Evolutionary conservation across 139 green algal species (phyloP).

Genomic region (Tetradesmus obliquus): DNA sequence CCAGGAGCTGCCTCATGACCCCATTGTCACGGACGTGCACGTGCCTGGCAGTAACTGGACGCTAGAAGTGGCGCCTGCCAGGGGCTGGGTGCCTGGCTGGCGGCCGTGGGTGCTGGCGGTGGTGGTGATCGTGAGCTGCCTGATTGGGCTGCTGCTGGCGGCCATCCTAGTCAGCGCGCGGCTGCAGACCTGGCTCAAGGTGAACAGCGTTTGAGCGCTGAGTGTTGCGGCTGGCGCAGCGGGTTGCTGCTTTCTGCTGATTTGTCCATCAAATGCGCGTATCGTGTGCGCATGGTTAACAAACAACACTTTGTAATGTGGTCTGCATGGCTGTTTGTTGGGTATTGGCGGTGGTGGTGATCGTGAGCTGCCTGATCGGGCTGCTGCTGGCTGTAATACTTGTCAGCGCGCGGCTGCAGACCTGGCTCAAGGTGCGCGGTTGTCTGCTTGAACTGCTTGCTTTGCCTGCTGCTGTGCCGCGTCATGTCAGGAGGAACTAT

Average conservation of each 20-base stretch:
- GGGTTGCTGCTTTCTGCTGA: too few species aligned
- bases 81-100: constrained; percentile 47
- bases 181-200: constrained; percentile 33
- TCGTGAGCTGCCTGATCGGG: constrained; percentile 34
- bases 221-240: too few species aligned
- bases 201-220: not conserved
- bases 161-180: constrained; percentile 41
- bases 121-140: constrained; percentile 42
- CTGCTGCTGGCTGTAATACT: constrained; percentile 42
- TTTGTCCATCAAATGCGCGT: too few species aligned
- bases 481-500: not conserved
- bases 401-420: constrained; percentile 32
- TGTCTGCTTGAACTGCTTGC: not conserved
- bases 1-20: not conserved
- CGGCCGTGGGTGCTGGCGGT: constrained; percentile 42
- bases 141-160: constrained; percentile 39
- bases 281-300: too few species aligned
- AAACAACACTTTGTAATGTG: not conserved
- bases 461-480: constrained; percentile 26
- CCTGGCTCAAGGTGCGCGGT: constrained; percentile 20
- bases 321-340: not conserved
- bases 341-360: constrained; percentile 46
- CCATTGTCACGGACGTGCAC: not conserved
- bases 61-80: constrained; percentile 16
- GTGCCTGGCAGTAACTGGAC: constrained; percentile 45